Evolutionary conservation across 768 basidiomycete genomes (phyloP).

Genomic region (Phanerodontia chrysosporium): DNA sequence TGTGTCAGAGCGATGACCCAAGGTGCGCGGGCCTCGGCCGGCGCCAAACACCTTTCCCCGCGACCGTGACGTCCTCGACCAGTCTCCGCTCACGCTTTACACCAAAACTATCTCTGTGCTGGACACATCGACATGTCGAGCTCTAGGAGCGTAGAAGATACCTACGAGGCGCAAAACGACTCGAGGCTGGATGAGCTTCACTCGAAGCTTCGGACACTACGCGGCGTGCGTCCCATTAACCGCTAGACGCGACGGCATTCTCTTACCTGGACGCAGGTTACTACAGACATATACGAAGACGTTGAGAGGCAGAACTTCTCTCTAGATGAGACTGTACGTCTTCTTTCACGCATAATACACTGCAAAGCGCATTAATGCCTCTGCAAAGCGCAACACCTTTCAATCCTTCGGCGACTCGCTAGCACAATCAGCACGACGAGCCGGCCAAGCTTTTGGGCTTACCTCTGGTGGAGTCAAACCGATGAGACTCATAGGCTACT

Average conservation of each 20-base stretch:
- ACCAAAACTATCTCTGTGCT: background rate
- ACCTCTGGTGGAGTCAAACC: constrained; percentile 63
- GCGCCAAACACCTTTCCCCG: constrained; percentile 1
- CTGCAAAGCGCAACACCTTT: constrained; percentile 58
- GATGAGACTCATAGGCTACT: constrained; percentile 60
- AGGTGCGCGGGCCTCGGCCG: background rate
- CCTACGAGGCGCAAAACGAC: constrained; percentile 84
- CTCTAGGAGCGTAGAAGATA: constrained; percentile 51
- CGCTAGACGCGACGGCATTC: background rate
- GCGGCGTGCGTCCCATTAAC: constrained; percentile 51
- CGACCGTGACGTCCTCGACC: background rate
- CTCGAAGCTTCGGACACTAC: constrained; percentile 75
- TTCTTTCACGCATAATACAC: background rate
- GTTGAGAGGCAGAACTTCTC: constrained; percentile 78
- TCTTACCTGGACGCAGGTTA: constrained; percentile 49
- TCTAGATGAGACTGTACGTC: constrained; percentile 69
- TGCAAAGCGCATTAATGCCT: background rate
- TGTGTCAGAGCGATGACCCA: constrained; percentile 1
- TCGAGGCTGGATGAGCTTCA: constrained; percentile 79
- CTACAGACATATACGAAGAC: constrained; percentile 82
- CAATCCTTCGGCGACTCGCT: constrained; percentile 59
- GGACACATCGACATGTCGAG: constrained; percentile 28
- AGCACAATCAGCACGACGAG: constrained; percentile 63
- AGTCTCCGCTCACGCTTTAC: background rate
- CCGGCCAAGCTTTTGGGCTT: constrained; percentile 71